Evolutionary conservation across 352 stramenopile genomes (phyloP), one percentile per base, ranked within the genome.

Genomic region (Pythium sp.): DNA sequence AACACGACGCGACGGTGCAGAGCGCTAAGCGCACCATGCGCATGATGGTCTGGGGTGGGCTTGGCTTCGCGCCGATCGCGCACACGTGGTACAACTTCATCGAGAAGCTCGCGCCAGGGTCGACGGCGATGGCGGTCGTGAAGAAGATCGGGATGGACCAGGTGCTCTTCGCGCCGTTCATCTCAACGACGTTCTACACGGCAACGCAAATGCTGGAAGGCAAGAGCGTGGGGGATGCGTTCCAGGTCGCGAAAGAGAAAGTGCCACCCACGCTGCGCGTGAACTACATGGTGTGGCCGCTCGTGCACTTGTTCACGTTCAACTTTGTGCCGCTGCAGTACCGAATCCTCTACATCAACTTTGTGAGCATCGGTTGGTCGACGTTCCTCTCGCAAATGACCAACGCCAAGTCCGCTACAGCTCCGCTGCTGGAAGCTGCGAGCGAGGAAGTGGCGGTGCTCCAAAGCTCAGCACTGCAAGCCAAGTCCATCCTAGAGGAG

Each of bases 31-130:
- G 78, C 11, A 87, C 78, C n/a, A 58, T 62, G 12, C 75, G 81
- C 62, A 82, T 95, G 81, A 85, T 94, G 66, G 78, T 95, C 41
- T 97, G 95, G 72, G 91, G 91, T 32, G 84, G 94, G 12, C 63
- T 94, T 18, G 77, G 97, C 46, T 88, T 96, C 69, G 88, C 91
- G 32, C 90, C 91, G 15, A 81, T 80, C 69, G 95, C 94, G 78
- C 90, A 98, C 74, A 95, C 85, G 60, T 97, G 95, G 73, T 97
- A 97, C 68, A 77, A 89, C 24, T 54, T 92, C 36, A 82, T 98
- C 34, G 92, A 97, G 65, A 64, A 65, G 74, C 53, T 75, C 43
- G 76, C 81, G 22, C 72, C 70, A 1, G 75, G 70, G 22, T 69
- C 62, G 7, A 64, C 68, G 28, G 69, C 71, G 24, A 51, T 72